Percentiles rank a stretch among this genome's conserved stretches.
Evolutionary conservation across 257 asterid genomes (phyloP).

Genomic region (Nicotiana attenuata): DNA sequence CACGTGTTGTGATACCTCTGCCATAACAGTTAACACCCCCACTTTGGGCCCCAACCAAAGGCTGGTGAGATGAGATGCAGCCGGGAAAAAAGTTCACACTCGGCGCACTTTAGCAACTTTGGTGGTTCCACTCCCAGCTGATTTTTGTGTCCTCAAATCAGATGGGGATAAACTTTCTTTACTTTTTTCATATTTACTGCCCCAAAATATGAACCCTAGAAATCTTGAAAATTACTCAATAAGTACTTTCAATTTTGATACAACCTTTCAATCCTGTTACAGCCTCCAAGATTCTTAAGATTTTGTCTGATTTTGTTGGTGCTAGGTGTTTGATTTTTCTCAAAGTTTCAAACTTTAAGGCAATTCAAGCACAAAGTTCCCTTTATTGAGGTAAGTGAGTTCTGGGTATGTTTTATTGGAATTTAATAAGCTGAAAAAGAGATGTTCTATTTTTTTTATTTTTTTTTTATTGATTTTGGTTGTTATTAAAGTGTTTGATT

Average conservation of each 20-base stretch:
- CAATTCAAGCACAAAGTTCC: background rate
- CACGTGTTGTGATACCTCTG: no score
- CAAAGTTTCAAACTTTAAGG: background rate
- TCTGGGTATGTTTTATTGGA: background rate
- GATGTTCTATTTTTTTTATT: background rate
- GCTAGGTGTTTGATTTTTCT: slow-evolving; percentile 12
- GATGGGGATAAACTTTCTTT: slow-evolving; percentile 16
- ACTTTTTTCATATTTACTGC: slow-evolving; percentile 14
- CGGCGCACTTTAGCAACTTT: slow-evolving; percentile 33
- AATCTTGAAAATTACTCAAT: slow-evolving; percentile 16
- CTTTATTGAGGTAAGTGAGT: background rate
- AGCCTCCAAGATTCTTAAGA: background rate
- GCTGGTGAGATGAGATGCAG: background rate
- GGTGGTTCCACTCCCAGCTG: slow-evolving; percentile 17
- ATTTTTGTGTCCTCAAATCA: slow-evolving; percentile 22
- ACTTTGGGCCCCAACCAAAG: background rate
- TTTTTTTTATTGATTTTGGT: background rate
- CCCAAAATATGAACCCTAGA: slow-evolving; percentile 2
- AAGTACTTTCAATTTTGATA: slow-evolving; percentile 11
- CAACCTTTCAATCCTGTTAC: background rate
- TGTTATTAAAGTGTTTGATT: background rate
- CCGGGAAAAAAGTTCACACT: slow-evolving; percentile 12
- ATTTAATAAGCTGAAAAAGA: background rate
- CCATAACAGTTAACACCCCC: no score
- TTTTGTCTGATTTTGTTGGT: slow-evolving; percentile 2